Percentiles rank a stretch among this genome's conserved stretches.
Evolutionary conservation across 2,329 filamentous ascomycete genomes (phyloP).

Genomic region (Akanthomyces muscarius): DNA sequence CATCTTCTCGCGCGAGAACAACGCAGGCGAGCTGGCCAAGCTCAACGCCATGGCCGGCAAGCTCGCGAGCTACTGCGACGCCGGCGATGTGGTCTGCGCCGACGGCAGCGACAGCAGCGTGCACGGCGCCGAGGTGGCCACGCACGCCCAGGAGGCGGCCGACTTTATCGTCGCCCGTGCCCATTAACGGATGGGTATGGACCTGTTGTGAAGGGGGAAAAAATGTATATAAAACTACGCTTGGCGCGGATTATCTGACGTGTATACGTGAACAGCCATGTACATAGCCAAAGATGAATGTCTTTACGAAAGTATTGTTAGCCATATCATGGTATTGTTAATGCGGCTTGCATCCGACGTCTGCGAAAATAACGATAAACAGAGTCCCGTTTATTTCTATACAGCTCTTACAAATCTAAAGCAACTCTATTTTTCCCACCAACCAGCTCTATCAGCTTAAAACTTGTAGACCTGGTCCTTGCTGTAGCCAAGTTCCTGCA

Average conservation of each 20-base stretch:
- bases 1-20: slow-evolving; percentile 16
- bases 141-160: slow-evolving; percentile 17
- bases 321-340: no score
- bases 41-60: slow-evolving; percentile 14
- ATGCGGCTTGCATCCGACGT: no score
- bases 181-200: not conserved
- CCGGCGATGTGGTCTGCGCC: slow-evolving; percentile 14
- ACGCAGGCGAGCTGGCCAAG: slow-evolving; percentile 16
- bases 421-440: not conserved
- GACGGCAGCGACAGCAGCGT: slow-evolving; percentile 8
- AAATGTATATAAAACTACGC: not conserved
- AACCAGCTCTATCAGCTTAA: slow-evolving; percentile 35
- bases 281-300: not conserved
- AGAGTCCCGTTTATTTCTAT: slow-evolving; percentile 11
- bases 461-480: slow-evolving; percentile 92
- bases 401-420: slow-evolving; percentile 12
- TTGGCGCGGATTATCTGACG: not conserved
- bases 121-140: slow-evolving; percentile 16
- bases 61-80: slow-evolving; percentile 18
- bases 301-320: not conserved
- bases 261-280: not conserved
- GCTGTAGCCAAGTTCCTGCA: slow-evolving; percentile 73
- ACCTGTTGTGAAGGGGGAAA: not conserved
- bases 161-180: slow-evolving; percentile 18
- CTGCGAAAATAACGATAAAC: not conserved